Conservation (phyloP, 225 moss, liverwort and hornwort species). For the Lunularia cruciata region DNA sequence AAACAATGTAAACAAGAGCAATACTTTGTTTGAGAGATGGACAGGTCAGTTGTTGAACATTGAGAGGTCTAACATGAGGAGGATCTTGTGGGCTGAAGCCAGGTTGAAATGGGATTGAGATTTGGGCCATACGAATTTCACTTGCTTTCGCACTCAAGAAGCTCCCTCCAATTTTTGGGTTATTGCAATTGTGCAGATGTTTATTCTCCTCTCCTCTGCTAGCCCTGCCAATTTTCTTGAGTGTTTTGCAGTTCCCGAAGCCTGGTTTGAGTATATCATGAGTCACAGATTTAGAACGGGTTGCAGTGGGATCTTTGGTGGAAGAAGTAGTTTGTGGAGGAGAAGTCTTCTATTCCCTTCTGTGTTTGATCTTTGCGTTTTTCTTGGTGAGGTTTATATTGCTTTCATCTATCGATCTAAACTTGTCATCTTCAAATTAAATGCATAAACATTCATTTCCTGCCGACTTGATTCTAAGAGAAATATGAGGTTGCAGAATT, state of each 20-base stretch:
- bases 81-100: not conserved
- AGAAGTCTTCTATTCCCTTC: too few relatives aligned
- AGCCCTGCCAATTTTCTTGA: not conserved
- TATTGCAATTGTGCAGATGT: not conserved
- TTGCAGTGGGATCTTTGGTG: too few relatives aligned
- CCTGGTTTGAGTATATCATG: not conserved
- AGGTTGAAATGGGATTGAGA: not conserved
- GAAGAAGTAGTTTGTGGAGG: not conserved
- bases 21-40: too few relatives aligned
- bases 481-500: too few relatives aligned
- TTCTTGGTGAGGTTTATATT: slow-evolving; percentile 1
- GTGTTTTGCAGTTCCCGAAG: not conserved
- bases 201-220: slow-evolving; percentile 25
- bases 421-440: slow-evolving; percentile 36
- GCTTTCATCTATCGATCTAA: slow-evolving; percentile 21
- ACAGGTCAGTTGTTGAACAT: not conserved
- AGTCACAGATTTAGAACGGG: slow-evolving; percentile 1
- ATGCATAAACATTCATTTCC: not conserved
- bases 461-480: too few relatives aligned
- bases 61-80: not conserved
- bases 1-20: too few relatives aligned
- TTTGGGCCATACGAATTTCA: too few relatives aligned
- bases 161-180: not conserved
- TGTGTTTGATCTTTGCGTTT: not conserved
- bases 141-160: not conserved